Evolutionary conservation across 1,284 basidiomycete species (phyloP), one percentile per base, ranked within the genome.

Genomic region (Cutaneotrichosporon sp.): DNA sequence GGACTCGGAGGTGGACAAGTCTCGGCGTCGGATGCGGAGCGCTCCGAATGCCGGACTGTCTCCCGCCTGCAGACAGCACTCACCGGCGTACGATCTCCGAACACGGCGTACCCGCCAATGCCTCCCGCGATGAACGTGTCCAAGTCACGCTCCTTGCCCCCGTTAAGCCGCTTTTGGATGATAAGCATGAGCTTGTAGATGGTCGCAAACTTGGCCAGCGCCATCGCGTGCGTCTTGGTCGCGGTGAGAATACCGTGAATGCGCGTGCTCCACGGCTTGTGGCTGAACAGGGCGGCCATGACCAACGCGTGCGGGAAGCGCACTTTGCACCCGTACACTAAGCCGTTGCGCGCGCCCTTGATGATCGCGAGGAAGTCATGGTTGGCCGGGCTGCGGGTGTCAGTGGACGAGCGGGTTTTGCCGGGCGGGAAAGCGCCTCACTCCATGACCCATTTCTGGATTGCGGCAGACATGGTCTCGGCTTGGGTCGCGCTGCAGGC

Each of bases 261-360:
- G 46, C 69, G 68, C 32, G 65, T 63, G n/a, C 68, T 63, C 62
- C 60, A 67, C 87, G 88, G 83, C 78, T 88, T 88, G 55, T 86
- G 83, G 26, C 87, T 87, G 68, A 98, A 98, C 25, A 98, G 79
- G 56, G 97, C 82, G n/a, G 91, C 87, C 94, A 98, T 98, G 52
- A 98, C 87, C 24, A 99, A 79, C 3, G 96, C 94, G 81, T 99
- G 96, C n/a, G 96, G 96, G 70, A 96, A 96, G 41, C 79, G 80
- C 63, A 97, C 89, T 79, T 97, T 97, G 66, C 87, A 86, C 45
- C 81, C 81, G 60, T 82, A 82, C 7, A 97, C 90, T 54, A 96
- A 80, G 10, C 94, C 94, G 75, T 97, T 97, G 27, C 94, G 83
- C 27, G 90, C 90, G 41, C 92, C 94, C 75, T 98, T 98, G 68